Evolutionary conservation across 306 rosid genomes (phyloP).

Genomic region (Trifolium pratense): DNA sequence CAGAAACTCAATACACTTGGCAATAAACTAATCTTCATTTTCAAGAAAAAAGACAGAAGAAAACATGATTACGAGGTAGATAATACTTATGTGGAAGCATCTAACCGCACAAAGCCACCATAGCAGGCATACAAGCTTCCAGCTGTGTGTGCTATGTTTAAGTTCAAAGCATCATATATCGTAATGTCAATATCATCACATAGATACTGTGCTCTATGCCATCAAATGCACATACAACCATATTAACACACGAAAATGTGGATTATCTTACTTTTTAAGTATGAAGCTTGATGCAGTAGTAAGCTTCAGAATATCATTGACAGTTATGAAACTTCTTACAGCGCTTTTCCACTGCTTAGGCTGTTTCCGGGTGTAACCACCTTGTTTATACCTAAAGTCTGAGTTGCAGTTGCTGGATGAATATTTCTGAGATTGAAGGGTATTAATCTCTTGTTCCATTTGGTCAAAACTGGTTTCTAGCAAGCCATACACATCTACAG

Average conservation of each 20-base stretch:
- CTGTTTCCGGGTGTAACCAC: constrained; percentile 47
- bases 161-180: constrained; percentile 14
- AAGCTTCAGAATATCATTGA: constrained; percentile 62
- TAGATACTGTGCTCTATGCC: constrained; percentile 19
- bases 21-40: neutral
- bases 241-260: constrained; percentile 26
- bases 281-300: constrained; percentile 51
- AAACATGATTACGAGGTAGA: constrained; percentile 29
- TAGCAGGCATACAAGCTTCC: constrained; percentile 1
- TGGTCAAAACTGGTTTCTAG: constrained; percentile 55
- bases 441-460: constrained; percentile 40
- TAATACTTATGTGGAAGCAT: constrained; percentile 18
- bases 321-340: constrained; percentile 52
- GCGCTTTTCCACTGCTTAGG: constrained; percentile 50
- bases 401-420: constrained; percentile 50
- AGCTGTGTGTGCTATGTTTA: neutral
- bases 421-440: constrained; percentile 39
- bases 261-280: constrained; percentile 70
- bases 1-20: constrained; percentile 10
- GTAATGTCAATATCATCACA: constrained; percentile 2
- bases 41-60: constrained; percentile 15
- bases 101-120: constrained; percentile 28
- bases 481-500: constrained; percentile 60
- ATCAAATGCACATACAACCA: constrained; percentile 16
- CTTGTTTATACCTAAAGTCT: constrained; percentile 52